Evolutionary conservation across 768 basidiomycete species (phyloP).

Genomic region (Kwoniella europaea): DNA sequence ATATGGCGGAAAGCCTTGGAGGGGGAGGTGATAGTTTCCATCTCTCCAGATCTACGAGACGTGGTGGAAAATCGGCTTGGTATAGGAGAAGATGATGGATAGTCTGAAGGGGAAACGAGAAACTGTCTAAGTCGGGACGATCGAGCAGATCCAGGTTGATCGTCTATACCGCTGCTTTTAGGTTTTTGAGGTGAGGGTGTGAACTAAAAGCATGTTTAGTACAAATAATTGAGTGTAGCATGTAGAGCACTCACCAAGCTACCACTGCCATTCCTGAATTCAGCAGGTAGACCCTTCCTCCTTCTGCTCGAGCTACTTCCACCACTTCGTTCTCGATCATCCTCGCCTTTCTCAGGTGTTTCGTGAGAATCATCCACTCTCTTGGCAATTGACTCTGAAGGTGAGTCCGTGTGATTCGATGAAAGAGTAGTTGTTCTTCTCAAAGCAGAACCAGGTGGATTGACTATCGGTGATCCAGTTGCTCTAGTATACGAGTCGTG

Average conservation of each 20-base stretch:
- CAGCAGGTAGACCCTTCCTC: slow-evolving; percentile 42
- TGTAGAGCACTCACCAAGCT: slow-evolving; percentile 28
- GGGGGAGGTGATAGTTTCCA: slow-evolving; percentile 22
- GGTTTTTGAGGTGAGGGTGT: slow-evolving; percentile 41
- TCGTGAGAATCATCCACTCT: slow-evolving; percentile 7
- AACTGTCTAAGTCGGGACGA: slow-evolving; percentile 23
- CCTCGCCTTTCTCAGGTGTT: slow-evolving; percentile 16
- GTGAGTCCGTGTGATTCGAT: slow-evolving; percentile 11
- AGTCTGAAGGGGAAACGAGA: slow-evolving; percentile 22
- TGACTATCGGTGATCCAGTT: slow-evolving; percentile 7
- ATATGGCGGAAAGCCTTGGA: slow-evolving; percentile 8
- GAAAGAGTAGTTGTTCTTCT: slow-evolving; percentile 24
- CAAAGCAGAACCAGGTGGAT: slow-evolving; percentile 1
- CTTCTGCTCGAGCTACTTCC: slow-evolving; percentile 40
- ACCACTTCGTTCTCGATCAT: slow-evolving; percentile 40
- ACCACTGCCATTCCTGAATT: slow-evolving; percentile 32
- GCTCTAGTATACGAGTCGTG: slow-evolving; percentile 19
- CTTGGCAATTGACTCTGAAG: neutral
- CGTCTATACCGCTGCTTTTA: neutral
- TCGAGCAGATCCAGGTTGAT: slow-evolving; percentile 13
- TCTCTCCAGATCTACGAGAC: slow-evolving; percentile 12
- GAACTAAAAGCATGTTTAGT: slow-evolving; percentile 27
- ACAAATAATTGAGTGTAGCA: neutral
- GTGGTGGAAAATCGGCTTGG: slow-evolving; percentile 9
- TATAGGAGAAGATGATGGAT: slow-evolving; percentile 21